phyloP scores from a whole-genome alignment of 192 early-diverging fungal species.

The Dissophora ornata region DNA sequence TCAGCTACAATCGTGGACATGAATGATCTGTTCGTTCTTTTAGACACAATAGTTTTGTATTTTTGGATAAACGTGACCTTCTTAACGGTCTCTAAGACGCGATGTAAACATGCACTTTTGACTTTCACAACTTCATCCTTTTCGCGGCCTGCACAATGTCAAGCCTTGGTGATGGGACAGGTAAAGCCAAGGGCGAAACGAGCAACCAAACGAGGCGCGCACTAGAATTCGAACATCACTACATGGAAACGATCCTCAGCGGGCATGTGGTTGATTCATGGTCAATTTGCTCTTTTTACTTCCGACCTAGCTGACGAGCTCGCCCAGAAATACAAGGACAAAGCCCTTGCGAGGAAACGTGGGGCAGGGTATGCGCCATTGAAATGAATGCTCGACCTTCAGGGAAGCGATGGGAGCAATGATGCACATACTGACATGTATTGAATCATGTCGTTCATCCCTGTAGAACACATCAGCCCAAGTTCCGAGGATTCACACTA shows the following conservation, averaged over 20 bases:
- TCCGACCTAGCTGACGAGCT: conserved; percentile 14
- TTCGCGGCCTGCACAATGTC: conserved; percentile 10
- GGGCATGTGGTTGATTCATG: no score
- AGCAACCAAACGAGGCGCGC: not conserved
- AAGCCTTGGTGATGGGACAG: conserved; percentile 9
- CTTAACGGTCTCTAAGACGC: no score
- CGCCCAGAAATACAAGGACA: conserved; percentile 36
- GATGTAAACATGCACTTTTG: not conserved
- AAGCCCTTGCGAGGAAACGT: conserved; percentile 38
- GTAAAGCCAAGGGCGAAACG: not conserved
- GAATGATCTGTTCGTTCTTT: no score
- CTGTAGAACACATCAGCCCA: conserved; percentile 43
- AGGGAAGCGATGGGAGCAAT: not conserved
- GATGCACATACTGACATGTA: not conserved
- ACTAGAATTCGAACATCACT: no score
- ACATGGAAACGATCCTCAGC: not conserved
- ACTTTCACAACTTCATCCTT: not conserved
- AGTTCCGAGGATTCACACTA: conserved; percentile 39
- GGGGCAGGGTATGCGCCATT: conserved; percentile 27
- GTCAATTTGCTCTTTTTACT: not conserved
- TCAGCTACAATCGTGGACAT: conserved; percentile 59
- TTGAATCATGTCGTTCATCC: not conserved
- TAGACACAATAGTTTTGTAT: no score
- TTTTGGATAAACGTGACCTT: no score
- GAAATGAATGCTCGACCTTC: not conserved